phyloP scores from a whole-genome alignment of 495 filamentous ascomycete genomes.

The Penicillium riverlandense region DNA sequence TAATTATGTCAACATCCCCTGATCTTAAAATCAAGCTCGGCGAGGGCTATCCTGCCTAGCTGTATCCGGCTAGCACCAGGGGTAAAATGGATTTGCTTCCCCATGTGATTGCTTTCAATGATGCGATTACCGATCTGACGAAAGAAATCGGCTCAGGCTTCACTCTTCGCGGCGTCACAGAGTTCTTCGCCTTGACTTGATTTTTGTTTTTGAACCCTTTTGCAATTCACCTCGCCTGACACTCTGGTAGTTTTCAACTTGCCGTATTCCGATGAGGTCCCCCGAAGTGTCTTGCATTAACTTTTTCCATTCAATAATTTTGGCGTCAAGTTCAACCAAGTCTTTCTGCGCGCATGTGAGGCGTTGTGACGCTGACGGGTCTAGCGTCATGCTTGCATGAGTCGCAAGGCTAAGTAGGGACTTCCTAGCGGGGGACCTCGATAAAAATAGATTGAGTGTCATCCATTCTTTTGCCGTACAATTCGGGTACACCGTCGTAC shows the following conservation, averaged over 20 bases:
- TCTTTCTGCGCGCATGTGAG: constrained; percentile 3
- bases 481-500: no score
- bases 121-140: constrained; percentile 12
- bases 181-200: constrained; percentile 7
- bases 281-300: background rate
- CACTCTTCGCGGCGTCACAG: constrained; percentile 1
- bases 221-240: constrained; percentile 1
- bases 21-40: background rate
- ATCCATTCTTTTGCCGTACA: no score
- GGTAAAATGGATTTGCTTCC: constrained; percentile 6
- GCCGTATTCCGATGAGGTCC: constrained; percentile 7
- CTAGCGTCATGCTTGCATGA: constrained; percentile 8
- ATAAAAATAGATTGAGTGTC: constrained; percentile 19
- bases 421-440: constrained; percentile 13
- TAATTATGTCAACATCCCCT: background rate
- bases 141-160: constrained; percentile 6
- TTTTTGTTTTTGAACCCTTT: constrained; percentile 3
- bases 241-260: constrained; percentile 5
- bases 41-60: background rate
- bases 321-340: constrained; percentile 1
- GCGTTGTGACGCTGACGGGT: constrained; percentile 10
- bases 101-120: constrained; percentile 10
- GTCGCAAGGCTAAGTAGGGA: constrained; percentile 9
- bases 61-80: background rate
- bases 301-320: constrained; percentile 6